These are phyloP conservation scores for Wickerhamiella domercqiae DNA, from an alignment of 805 yeast genomes.

Conservation along the genomic window DNA sequence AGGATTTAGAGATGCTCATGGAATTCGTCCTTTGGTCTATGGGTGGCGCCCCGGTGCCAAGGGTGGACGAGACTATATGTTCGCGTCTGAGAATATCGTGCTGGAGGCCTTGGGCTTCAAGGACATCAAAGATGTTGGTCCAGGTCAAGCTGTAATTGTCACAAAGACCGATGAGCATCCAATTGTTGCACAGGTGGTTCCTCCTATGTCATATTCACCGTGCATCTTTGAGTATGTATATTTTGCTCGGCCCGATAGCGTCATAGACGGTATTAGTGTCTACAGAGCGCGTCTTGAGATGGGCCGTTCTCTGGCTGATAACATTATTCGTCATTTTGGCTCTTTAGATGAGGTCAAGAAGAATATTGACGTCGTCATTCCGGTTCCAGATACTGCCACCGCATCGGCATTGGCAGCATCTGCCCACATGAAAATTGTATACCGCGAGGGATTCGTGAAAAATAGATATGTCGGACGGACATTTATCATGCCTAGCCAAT, in stretches of 20 bases:
- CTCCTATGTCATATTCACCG: conserved; percentile 67
- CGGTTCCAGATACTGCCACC: conserved; percentile 97
- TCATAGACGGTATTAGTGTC: conserved; percentile 90
- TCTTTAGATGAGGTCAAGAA: conserved; percentile 32
- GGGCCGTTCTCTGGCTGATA: conserved; percentile 81
- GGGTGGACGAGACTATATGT: conserved; percentile 68
- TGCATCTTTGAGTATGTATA: conserved; percentile 95
- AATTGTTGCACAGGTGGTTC: conserved; percentile 74
- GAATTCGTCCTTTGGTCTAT: conserved; percentile 76
- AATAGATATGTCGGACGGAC: conserved; percentile 96
- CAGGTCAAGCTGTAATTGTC: conserved; percentile 94
- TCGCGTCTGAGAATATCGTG: conserved; percentile 91
- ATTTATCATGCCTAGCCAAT: conserved; percentile 96
- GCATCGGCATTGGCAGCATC: conserved; percentile 90
- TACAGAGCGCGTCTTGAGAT: conserved; percentile 82
- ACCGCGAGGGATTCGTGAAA: conserved; percentile 93
- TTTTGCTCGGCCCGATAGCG: conserved; percentile 95
- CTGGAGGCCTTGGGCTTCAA: conserved; percentile 80
- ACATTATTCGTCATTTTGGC: conserved; percentile 35
- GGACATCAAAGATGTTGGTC: conserved; percentile 65
- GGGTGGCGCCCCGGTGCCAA: conserved; percentile 65
- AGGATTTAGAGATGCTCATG: conserved; percentile 95
- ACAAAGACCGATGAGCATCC: conserved; percentile 57
- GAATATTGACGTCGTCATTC: conserved; percentile 84
- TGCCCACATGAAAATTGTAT: conserved; percentile 60